Evolutionary conservation across 495 filamentous ascomycete genomes (phyloP).

Genomic region (Chaetomium cochliodes): DNA sequence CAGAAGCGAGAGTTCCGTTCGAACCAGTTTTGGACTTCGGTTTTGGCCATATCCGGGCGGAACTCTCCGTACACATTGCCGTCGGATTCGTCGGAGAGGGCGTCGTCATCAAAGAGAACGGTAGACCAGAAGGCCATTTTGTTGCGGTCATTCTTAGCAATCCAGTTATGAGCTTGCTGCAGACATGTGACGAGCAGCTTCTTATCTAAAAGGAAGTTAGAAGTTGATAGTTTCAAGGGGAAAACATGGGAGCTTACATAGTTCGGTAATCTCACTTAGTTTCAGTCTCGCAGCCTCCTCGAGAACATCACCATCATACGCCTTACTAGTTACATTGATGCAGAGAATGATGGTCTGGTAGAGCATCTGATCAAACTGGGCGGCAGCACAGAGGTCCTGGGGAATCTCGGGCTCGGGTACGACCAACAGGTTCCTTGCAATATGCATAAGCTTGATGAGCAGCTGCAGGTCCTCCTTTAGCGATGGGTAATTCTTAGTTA

Average conservation of each 20-base stretch:
- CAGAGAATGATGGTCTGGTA: slow-evolving; percentile 78
- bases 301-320: slow-evolving; percentile 83
- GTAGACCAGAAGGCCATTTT: slow-evolving; percentile 91
- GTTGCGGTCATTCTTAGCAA: slow-evolving; percentile 84
- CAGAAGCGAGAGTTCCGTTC: slow-evolving; percentile 53
- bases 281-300: slow-evolving; percentile 56
- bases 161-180: slow-evolving; percentile 89
- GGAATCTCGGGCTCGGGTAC: slow-evolving; percentile 69
- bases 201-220: slow-evolving; percentile 60
- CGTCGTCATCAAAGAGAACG: slow-evolving; percentile 66
- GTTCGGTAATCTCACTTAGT: slow-evolving; percentile 54
- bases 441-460: slow-evolving; percentile 79
- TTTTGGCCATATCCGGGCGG: slow-evolving; percentile 43
- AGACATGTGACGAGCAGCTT: slow-evolving; percentile 84
- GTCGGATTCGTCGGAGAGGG: slow-evolving; percentile 46
- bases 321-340: slow-evolving; percentile 82
- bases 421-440: slow-evolving; percentile 80
- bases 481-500: slow-evolving; percentile 70
- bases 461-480: slow-evolving; percentile 80
- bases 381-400: slow-evolving; percentile 81
- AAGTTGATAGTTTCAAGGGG: not conserved
- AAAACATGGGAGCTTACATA: slow-evolving; percentile 41
- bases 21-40: slow-evolving; percentile 49
- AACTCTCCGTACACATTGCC: slow-evolving; percentile 44
- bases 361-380: slow-evolving; percentile 78